Evolutionary conservation across 345 rosid genomes (phyloP), one percentile per base, ranked within the genome.

Genomic region (Laguncularia racemosa): DNA sequence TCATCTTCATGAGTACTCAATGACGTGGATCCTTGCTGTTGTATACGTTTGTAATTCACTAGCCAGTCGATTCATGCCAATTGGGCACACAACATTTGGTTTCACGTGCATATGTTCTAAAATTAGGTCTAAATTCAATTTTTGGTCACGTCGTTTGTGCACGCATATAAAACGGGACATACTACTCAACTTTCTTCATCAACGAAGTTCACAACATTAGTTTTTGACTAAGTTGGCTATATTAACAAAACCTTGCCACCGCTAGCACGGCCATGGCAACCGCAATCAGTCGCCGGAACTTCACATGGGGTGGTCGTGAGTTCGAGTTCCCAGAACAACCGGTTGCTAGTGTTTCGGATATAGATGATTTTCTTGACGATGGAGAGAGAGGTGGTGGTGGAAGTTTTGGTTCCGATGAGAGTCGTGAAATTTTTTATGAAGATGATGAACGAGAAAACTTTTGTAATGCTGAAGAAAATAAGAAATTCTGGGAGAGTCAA

Each of bases 401-500:
- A 14, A 62, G 52, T 53, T 65, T 53, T 14, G 26, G 20, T 28
- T 57, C 12, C 16, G 71, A 63, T 1, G 56, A 59, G 8, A 76
- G 60, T 9, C 50, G 33, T 15, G 52, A 23, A 53, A 53, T 28
- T 12, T 62, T 43, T 49, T 49, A 54, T 8, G 54, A 2, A 16
- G 73, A 58, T 3, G 61, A 46, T 11, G 82, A 70, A 0, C 74
- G 64, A 1, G 63, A 46, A 20, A 54, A 51, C 16, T 13, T 53
- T 6, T 56, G 57, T 50, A 53, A 60, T 52, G 61, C 62, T n/a
- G 81, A 85, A 61, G 88, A 76, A 64, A 76, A 55, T 50, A 85
- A 18, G 60, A 68, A 45, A 16, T 88, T 88, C 45, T 91, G 96
- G 96, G 86, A 81, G 15, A 52, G 66, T 26, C 95, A 91, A 64